A percentile compares a stretch with the other conserved stretches of the same genome.
phyloP scores from a whole-genome alignment of 768 basidiomycete genomes.

The Rhizopogon vinicolor region DNA sequence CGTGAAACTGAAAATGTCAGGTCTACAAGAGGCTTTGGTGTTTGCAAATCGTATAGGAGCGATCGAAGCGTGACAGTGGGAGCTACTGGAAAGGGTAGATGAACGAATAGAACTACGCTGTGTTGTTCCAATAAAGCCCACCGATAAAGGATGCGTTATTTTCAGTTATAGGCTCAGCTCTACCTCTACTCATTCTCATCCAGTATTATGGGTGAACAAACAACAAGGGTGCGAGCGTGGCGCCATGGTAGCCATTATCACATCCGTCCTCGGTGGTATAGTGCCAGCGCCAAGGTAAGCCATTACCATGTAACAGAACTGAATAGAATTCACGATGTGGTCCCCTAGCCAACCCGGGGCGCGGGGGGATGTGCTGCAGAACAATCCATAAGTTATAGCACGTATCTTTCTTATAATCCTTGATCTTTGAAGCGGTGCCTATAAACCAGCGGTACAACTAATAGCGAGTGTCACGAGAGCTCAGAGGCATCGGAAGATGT shows the following conservation, averaged over 20 bases:
- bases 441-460: background rate
- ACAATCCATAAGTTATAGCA: no score
- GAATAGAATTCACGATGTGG: no score
- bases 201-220: slow-evolving; percentile 11
- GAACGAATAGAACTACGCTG: slow-evolving; percentile 21
- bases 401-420: no score
- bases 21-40: slow-evolving; percentile 59
- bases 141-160: slow-evolving; percentile 8
- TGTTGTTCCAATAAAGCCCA: slow-evolving; percentile 18
- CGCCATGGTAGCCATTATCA: slow-evolving; percentile 2
- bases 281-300: no score
- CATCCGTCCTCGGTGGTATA: no score
- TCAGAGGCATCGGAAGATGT: background rate
- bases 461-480: background rate
- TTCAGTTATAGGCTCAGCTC: background rate
- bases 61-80: slow-evolving; percentile 18
- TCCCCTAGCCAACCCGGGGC: no score
- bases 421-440: no score
- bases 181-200: background rate
- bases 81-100: slow-evolving; percentile 18
- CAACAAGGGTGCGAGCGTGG: slow-evolving; percentile 19
- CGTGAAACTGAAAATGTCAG: slow-evolving; percentile 60
- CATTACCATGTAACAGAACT: no score
- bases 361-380: no score
- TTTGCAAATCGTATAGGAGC: slow-evolving; percentile 41